Percentiles rank a stretch among this genome's conserved stretches.
Conservation (phyloP, 139 green algal species). For the Coelastrella sp. region DNA sequence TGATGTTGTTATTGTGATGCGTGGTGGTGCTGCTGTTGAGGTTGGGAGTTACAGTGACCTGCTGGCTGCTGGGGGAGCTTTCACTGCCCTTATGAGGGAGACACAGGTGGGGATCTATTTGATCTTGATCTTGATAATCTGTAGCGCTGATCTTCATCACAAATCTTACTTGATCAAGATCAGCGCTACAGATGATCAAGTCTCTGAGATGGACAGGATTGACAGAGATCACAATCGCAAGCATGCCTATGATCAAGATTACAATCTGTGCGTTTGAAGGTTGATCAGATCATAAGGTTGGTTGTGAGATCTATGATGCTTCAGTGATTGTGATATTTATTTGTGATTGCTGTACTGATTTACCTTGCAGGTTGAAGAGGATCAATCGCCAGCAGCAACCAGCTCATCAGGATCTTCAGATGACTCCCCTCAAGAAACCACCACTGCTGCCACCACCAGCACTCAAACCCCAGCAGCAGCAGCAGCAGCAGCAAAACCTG, state of each 20-base stretch:
- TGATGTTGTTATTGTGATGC: not conserved
- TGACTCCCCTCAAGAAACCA: not conserved
- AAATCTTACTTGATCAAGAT: too few species aligned
- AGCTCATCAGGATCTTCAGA: not conserved
- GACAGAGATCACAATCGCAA: too few species aligned
- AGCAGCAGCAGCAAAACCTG: not conserved
- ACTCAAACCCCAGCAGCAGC: too few species aligned
- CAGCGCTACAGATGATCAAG: too few species aligned
- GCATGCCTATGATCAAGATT: too few species aligned
- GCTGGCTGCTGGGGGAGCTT: slow-evolving; percentile 43
- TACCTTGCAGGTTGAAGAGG: slow-evolving; percentile 27
- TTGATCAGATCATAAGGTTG: too few species aligned
- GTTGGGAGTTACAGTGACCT: slow-evolving; percentile 50
- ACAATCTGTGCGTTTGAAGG: too few species aligned
- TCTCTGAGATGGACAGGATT: too few species aligned
- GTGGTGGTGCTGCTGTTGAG: slow-evolving; percentile 36
- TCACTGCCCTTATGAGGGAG: slow-evolving; percentile 66
- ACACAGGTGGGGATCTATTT: slow-evolving; percentile 17
- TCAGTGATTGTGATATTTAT: too few species aligned
- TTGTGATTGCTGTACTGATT: too few species aligned
- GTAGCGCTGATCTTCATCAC: too few species aligned
- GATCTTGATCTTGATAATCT: not conserved
- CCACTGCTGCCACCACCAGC: not conserved
- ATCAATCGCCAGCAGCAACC: not conserved
- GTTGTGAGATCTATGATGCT: too few species aligned